Evolutionary conservation across 257 asterid species (phyloP).

Genomic region (Scutellaria galericulata): DNA sequence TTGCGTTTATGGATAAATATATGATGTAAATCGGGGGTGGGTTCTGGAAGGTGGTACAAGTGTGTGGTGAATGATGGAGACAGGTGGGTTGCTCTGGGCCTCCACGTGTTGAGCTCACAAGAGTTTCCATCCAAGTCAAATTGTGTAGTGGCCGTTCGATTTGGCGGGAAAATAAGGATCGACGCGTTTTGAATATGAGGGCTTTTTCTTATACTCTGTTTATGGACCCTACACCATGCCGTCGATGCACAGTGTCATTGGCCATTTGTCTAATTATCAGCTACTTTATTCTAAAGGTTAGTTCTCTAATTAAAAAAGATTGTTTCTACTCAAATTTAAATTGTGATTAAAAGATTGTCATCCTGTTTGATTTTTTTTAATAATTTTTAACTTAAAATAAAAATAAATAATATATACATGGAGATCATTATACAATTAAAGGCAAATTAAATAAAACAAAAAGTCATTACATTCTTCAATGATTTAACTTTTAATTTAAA

Average conservation of each 20-base stretch:
- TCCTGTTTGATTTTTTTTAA: too few relatives aligned
- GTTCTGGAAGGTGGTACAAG: constrained; percentile 49
- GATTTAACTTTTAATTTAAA: too few relatives aligned
- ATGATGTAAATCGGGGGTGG: constrained; percentile 17
- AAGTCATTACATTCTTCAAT: too few relatives aligned
- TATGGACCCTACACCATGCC: constrained; percentile 25
- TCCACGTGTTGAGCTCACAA: constrained; percentile 38
- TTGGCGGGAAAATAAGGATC: constrained; percentile 16
- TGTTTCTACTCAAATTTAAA: too few relatives aligned
- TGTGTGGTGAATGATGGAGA: constrained; percentile 28
- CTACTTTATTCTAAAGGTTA: background rate
- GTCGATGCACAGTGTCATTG: background rate
- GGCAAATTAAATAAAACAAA: too few relatives aligned
- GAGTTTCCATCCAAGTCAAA: constrained; percentile 32
- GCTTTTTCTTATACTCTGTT: background rate
- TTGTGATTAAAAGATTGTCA: too few relatives aligned
- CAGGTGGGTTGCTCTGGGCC: constrained; percentile 11
- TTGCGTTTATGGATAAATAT: background rate
- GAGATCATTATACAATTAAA: too few relatives aligned
- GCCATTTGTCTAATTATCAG: background rate
- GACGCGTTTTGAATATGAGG: constrained; percentile 19
- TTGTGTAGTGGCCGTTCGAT: background rate
- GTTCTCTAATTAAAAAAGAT: too few relatives aligned
- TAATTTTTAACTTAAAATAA: too few relatives aligned
- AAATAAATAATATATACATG: too few relatives aligned